Conservation (phyloP, 495 filamentous ascomycete genomes). For the Rhypophila decipiens region DNA sequence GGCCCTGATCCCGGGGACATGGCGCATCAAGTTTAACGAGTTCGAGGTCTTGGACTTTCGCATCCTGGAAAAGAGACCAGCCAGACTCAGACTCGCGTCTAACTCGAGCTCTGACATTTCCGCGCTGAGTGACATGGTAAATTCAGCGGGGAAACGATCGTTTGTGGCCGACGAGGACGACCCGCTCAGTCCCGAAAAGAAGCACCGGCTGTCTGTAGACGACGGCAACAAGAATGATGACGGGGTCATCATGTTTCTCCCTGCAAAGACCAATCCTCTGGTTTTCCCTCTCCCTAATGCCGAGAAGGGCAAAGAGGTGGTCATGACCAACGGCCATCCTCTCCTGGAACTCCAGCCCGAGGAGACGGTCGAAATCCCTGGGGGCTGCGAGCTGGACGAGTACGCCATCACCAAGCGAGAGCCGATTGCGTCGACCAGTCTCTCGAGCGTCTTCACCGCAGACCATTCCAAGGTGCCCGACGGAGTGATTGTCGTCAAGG, state of each 20-base stretch:
- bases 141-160: conserved; percentile 36
- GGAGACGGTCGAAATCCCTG: conserved; percentile 34
- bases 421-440: conserved; percentile 35
- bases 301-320: conserved; percentile 36
- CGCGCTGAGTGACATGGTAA: conserved; percentile 19
- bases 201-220: conserved; percentile 25
- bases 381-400: conserved; percentile 35
- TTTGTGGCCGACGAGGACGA: conserved; percentile 32
- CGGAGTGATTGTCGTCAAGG: conserved; percentile 43
- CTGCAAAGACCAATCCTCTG: conserved; percentile 34
- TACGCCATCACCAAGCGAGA: conserved; percentile 42
- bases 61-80: conserved; percentile 40
- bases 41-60: conserved; percentile 43
- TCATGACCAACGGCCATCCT: conserved; percentile 35
- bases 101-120: conserved; percentile 14
- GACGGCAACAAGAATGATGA: conserved; percentile 24
- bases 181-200: conserved; percentile 26
- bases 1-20: conserved; percentile 39
- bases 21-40: conserved; percentile 38
- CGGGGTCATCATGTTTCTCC: conserved; percentile 42
- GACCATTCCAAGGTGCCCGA: conserved; percentile 37
- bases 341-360: conserved; percentile 37
- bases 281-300: conserved; percentile 35
- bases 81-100: conserved; percentile 20
- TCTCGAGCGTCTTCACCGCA: conserved; percentile 45